phyloP scores from a whole-genome alignment of 805 yeast genomes.

The Candida sphagnicola region DNA sequence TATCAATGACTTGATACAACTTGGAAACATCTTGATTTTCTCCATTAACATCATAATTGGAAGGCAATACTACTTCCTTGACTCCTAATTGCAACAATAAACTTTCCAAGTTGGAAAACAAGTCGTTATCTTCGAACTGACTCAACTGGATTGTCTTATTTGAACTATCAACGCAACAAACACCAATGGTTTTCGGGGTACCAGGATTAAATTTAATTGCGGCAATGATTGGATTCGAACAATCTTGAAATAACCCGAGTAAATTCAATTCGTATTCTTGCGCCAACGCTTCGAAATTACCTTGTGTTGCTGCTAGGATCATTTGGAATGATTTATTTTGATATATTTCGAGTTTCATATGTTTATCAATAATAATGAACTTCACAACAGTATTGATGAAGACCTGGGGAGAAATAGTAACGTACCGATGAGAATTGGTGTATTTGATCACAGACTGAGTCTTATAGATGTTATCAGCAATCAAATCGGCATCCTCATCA shows the following conservation, averaged over 20 bases:
- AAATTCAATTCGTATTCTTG: conserved; percentile 34
- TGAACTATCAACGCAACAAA: conserved; percentile 74
- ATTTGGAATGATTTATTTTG: conserved; percentile 57
- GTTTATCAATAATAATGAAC: conserved; percentile 63
- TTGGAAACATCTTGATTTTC: conserved; percentile 57
- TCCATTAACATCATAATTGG: conserved; percentile 30
- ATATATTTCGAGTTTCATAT: conserved; percentile 78
- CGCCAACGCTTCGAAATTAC: conserved; percentile 62
- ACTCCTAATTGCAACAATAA: conserved; percentile 85
- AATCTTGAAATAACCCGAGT: conserved; percentile 60
- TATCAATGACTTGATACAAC: conserved; percentile 64
- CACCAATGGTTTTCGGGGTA: conserved; percentile 57
- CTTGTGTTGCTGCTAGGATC: conserved; percentile 74
- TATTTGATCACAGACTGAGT: conserved; percentile 78
- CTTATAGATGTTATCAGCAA: conserved; percentile 81
- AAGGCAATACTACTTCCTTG: conserved; percentile 72
- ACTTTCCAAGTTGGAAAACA: conserved; percentile 82
- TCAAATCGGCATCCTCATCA: conserved; percentile 70
- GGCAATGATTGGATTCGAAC: conserved; percentile 38
- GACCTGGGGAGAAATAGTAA: conserved; percentile 75
- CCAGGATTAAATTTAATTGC: conserved; percentile 34
- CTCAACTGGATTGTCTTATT: conserved; percentile 62
- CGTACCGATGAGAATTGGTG: conserved; percentile 50
- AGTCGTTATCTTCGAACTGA: conserved; percentile 84
- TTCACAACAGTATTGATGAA: conserved; percentile 58